phyloP scores from a whole-genome alignment of 116 monocot genomes.

The Iris pallida region DNA sequence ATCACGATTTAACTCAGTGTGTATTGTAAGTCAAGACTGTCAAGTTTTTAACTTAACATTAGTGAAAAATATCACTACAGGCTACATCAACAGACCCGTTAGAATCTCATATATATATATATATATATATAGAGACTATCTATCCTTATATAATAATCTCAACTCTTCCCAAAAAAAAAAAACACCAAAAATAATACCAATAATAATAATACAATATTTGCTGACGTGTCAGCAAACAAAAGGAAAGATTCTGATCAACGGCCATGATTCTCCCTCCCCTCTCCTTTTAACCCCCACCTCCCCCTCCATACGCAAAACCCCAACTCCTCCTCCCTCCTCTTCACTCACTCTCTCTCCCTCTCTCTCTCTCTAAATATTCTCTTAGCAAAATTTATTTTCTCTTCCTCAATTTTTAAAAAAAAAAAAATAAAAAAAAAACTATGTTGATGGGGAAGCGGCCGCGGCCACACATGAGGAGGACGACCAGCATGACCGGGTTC shows the following conservation, averaged over 20 bases:
- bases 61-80: too few relatives aligned
- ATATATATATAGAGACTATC: too few relatives aligned
- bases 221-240: neutral
- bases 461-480: constrained; percentile 6
- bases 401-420: neutral
- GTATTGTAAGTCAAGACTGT: too few relatives aligned
- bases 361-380: neutral
- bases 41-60: too few relatives aligned
- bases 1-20: too few relatives aligned
- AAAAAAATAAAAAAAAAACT: neutral
- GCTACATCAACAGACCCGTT: too few relatives aligned
- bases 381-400: neutral
- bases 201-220: neutral
- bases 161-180: too few relatives aligned
- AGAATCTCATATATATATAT: too few relatives aligned
- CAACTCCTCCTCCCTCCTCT: too few relatives aligned
- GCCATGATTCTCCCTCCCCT: neutral
- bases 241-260: neutral
- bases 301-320: neutral
- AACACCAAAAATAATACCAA: too few relatives aligned
- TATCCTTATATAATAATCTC: too few relatives aligned
- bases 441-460: constrained; percentile 9
- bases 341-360: neutral
- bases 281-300: neutral
- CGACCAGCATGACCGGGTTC: constrained; percentile 10